These are phyloP conservation scores for Termitomyces sp. DNA, from an alignment of 768 basidiomycete genomes.

Conservation along the genomic window DNA sequence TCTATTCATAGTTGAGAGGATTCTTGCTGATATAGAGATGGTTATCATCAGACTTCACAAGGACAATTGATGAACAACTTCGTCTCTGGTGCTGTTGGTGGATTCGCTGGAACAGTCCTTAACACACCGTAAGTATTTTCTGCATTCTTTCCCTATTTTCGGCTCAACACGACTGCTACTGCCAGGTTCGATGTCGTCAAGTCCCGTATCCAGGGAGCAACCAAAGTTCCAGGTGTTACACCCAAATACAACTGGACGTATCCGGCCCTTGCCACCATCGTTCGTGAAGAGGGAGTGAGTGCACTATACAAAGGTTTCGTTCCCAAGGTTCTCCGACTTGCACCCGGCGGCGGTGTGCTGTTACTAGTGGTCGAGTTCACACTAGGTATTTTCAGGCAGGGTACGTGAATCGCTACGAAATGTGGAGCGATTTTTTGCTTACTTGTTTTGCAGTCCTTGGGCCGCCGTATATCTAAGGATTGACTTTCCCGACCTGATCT, in stretches of 20 bases:
- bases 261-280: slow-evolving; percentile 76
- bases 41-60: slow-evolving; percentile 46
- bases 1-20: neutral
- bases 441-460: slow-evolving; percentile 31
- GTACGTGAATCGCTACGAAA: slow-evolving; percentile 28
- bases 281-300: slow-evolving; percentile 78
- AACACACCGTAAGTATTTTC: slow-evolving; percentile 76
- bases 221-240: slow-evolving; percentile 56
- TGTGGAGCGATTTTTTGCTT: neutral
- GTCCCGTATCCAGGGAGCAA: slow-evolving; percentile 64
- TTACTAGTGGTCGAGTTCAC: slow-evolving; percentile 92
- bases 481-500: neutral
- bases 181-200: slow-evolving; percentile 47
- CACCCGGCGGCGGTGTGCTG: slow-evolving; percentile 92
- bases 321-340: slow-evolving; percentile 91
- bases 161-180: neutral
- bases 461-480: slow-evolving; percentile 38
- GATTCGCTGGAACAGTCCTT: slow-evolving; percentile 80
- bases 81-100: slow-evolving; percentile 84
- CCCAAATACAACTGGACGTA: slow-evolving; percentile 96
- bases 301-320: slow-evolving; percentile 95
- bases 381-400: slow-evolving; percentile 66
- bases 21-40: neutral
- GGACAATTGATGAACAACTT: slow-evolving; percentile 85
- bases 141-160: neutral